These are phyloP conservation scores for Euphorbia schlechtendalii DNA, from an alignment of 441 rosid species.

Conservation along the genomic window DNA sequence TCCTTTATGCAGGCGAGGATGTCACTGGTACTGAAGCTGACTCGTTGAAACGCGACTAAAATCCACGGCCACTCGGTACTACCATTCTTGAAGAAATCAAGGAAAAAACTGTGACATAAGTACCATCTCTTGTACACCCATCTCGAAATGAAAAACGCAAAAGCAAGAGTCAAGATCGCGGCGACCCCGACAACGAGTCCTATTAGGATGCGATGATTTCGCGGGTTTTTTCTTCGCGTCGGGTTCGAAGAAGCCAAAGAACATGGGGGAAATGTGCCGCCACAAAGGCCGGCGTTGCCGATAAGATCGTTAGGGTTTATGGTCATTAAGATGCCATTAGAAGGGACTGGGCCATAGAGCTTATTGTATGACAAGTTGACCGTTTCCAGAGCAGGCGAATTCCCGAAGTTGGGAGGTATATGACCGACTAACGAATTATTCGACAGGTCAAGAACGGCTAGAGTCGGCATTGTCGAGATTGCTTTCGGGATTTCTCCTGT, in stretches of 20 bases:
- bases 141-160: slow-evolving; percentile 32
- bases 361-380: slow-evolving; percentile 67
- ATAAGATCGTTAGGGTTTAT: slow-evolving; percentile 64
- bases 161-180: slow-evolving; percentile 36
- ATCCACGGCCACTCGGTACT: slow-evolving; percentile 86
- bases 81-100: slow-evolving; percentile 33
- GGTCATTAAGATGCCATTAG: slow-evolving; percentile 51
- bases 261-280: slow-evolving; percentile 67
- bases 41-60: slow-evolving; percentile 69
- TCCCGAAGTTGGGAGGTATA: slow-evolving; percentile 58
- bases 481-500: slow-evolving; percentile 62
- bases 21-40: slow-evolving; percentile 59
- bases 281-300: slow-evolving; percentile 68
- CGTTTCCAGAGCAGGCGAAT: slow-evolving; percentile 66
- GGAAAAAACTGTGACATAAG: slow-evolving; percentile 35
- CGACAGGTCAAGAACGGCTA: slow-evolving; percentile 75
- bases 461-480: slow-evolving; percentile 57
- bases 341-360: slow-evolving; percentile 69
- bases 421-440: slow-evolving; percentile 62
- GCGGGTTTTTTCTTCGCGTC: slow-evolving; percentile 27
- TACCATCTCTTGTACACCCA: slow-evolving; percentile 48
- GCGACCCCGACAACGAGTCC: slow-evolving; percentile 43
- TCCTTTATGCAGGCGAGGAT: slow-evolving; percentile 61
- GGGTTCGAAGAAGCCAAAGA: slow-evolving; percentile 18
- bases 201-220: slow-evolving; percentile 37